These are phyloP conservation scores for Reutealis trisperma DNA, from an alignment of 345 rosid species.

Conservation along the genomic window DNA sequence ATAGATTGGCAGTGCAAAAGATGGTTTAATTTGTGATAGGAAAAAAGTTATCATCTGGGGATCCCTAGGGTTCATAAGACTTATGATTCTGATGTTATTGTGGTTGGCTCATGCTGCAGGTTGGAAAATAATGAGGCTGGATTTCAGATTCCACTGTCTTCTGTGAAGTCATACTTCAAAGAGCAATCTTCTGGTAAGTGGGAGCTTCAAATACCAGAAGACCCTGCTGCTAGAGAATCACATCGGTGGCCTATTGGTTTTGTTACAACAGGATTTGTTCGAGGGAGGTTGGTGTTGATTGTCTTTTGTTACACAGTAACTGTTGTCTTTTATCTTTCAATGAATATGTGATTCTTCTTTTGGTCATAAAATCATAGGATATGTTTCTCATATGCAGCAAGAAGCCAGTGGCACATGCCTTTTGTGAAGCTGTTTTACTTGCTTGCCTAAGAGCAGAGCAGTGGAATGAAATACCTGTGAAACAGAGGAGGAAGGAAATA, in stretches of 20 bases:
- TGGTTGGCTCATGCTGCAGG: conserved; percentile 35
- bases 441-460: conserved; percentile 69
- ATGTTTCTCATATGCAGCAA: conserved; percentile 46
- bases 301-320: not conserved
- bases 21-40: not conserved
- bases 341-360: not conserved
- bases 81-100: not conserved
- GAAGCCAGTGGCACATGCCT: conserved; percentile 63
- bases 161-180: conserved; percentile 61
- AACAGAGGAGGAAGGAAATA: conserved; percentile 59
- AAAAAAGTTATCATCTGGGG: not conserved
- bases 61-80: not conserved
- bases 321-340: not conserved
- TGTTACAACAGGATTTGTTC: conserved; percentile 75
- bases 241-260: conserved; percentile 81
- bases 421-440: conserved; percentile 65
- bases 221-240: conserved; percentile 40
- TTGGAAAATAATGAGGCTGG: conserved; percentile 39
- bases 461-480: conserved; percentile 54
- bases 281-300: conserved; percentile 62
- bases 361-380: not conserved
- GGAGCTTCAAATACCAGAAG: conserved; percentile 66
- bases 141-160: conserved; percentile 54
- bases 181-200: conserved; percentile 59
- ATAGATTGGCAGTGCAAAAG: not conserved